Evolutionary conservation across 1,139 yeast genomes (phyloP).

Genomic region (Protomyces lactucae-debilis): DNA sequence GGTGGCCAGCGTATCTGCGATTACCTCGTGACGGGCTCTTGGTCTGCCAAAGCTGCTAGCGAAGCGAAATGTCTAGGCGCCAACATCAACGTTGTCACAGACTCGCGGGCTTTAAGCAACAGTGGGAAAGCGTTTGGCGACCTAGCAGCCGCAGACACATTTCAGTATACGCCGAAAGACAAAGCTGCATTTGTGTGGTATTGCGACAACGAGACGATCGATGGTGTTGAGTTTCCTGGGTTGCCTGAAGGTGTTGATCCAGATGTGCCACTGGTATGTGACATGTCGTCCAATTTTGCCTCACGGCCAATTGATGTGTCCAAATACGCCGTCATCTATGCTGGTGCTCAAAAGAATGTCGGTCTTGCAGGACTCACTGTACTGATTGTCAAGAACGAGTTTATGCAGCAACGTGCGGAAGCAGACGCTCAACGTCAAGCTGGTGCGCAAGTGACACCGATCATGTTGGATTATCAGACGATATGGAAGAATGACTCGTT

Average conservation of each 20-base stretch:
- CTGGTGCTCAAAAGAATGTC: slow-evolving; percentile 93
- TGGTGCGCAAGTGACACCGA: slow-evolving; percentile 73
- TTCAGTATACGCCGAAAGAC: slow-evolving; percentile 43
- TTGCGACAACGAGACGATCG: slow-evolving; percentile 95
- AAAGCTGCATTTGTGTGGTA: slow-evolving; percentile 78
- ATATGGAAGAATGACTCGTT: slow-evolving; percentile 85
- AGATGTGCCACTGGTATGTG: slow-evolving; percentile 58
- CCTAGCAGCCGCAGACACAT: slow-evolving; percentile 54
- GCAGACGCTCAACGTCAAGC: slow-evolving; percentile 57
- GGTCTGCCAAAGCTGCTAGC: slow-evolving; percentile 84
- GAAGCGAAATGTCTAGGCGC: slow-evolving; percentile 83
- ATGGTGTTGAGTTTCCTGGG: slow-evolving; percentile 77
- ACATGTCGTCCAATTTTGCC: slow-evolving; percentile 87
- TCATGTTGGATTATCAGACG: slow-evolving; percentile 81
- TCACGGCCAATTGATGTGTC: slow-evolving; percentile 75
- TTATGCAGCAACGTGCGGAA: slow-evolving; percentile 59
- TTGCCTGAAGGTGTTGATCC: slow-evolving; percentile 49
- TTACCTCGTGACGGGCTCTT: slow-evolving; percentile 83
- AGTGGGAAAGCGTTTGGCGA: slow-evolving; percentile 55
- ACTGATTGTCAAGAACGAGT: slow-evolving; percentile 76
- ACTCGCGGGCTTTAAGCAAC: slow-evolving; percentile 47
- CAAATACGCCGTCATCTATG: slow-evolving; percentile 73
- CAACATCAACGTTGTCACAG: slow-evolving; percentile 63
- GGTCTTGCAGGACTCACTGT: slow-evolving; percentile 94
- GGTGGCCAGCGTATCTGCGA: slow-evolving; percentile 69